Base-by-base conservation (phyloP, 2,329 filamentous ascomycete genomes). In the Akanthomyces lecanii region DNA sequence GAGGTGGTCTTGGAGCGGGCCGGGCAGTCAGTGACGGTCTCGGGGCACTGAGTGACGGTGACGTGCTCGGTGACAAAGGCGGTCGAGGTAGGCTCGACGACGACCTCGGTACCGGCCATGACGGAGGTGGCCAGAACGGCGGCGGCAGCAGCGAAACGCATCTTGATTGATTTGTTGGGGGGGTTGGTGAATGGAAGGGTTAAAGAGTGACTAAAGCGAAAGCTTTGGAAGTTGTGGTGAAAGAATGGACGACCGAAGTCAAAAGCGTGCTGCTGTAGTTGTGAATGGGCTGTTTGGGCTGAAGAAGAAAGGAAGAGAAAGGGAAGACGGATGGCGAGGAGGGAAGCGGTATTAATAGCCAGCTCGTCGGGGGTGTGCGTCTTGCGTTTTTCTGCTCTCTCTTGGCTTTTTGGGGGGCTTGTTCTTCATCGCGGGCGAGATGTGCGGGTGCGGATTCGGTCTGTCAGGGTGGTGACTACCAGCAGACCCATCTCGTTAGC, bases 21-120 rank as follows among this genome's bases (percentile, higher is more conserved):
- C 62, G 81, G 82, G 82, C 86, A 89, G 85, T 88, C 72, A 74
- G 84, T 83, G 72, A 87, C 83, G 64, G 79, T 79, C 61, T 82
- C 78, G 64, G 76, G 80, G 80, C 85, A 88, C 65, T 80, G 81
- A 73, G 83, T 87, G 81, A 88, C 78, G 76, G 85, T 88, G 69
- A 83, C 76, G 71, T 84, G 75, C 73, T 81, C 76, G 71, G 84
- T 86, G 74, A 78, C 74, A 80, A 82, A 86, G 77, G 84, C 78
- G 72, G 83, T 81, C 59, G 74, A 75, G 68, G 78, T 66, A n/a
- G 58, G 58, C 58, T 61, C 58, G 11, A 53, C 40, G 68, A 73
- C 70, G 67, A 73, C 73, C 55, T 63, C 54, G 33, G 51, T 62
- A 30, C 48, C 59, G 66, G 73, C 71, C 64, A 72, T 66, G 68